A percentile compares a stretch with the other conserved stretches of the same genome.
Evolutionary conservation across 768 basidiomycete species (phyloP).

Genomic region (Russula sp.): DNA sequence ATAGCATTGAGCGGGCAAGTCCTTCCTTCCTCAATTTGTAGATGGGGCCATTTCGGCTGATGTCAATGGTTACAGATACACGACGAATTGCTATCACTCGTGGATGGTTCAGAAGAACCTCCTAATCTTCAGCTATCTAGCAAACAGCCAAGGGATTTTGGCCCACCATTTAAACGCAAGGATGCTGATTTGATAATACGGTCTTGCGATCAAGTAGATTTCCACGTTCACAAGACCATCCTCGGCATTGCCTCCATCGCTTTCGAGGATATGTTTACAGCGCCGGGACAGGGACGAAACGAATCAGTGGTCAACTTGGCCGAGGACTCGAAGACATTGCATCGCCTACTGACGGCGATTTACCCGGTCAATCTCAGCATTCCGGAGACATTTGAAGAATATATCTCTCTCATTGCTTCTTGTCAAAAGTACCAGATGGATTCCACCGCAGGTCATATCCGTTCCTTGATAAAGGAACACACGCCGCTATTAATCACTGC

Average conservation of each 20-base stretch:
- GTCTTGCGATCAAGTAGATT: neutral
- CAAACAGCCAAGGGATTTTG: neutral
- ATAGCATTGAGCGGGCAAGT: neutral
- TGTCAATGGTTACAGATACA: neutral
- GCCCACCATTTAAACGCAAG: neutral
- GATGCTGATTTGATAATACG: neutral
- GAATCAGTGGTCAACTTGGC: neutral
- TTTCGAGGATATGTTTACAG: too few species aligned
- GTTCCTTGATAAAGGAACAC: neutral
- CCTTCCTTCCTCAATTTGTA: too few species aligned
- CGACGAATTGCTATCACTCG: neutral
- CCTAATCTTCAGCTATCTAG: too few species aligned
- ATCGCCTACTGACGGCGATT: conserved; percentile 4
- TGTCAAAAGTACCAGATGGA: conserved; percentile 24
- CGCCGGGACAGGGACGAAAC: too few species aligned
- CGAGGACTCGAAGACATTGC: conserved; percentile 13
- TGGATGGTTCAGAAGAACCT: neutral
- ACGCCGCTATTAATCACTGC: neutral
- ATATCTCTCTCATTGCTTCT: conserved; percentile 4
- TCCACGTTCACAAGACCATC: too few species aligned
- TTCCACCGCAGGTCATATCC: neutral
- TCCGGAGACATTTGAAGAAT: conserved; percentile 6
- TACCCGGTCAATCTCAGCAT: neutral
- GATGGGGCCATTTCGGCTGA: neutral
- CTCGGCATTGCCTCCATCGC: too few species aligned